Percentiles rank a stretch among this genome's conserved stretches.
Evolutionary conservation across 2,329 filamentous ascomycete species (phyloP).

Genomic region (Pseudogymnoascus sp.): DNA sequence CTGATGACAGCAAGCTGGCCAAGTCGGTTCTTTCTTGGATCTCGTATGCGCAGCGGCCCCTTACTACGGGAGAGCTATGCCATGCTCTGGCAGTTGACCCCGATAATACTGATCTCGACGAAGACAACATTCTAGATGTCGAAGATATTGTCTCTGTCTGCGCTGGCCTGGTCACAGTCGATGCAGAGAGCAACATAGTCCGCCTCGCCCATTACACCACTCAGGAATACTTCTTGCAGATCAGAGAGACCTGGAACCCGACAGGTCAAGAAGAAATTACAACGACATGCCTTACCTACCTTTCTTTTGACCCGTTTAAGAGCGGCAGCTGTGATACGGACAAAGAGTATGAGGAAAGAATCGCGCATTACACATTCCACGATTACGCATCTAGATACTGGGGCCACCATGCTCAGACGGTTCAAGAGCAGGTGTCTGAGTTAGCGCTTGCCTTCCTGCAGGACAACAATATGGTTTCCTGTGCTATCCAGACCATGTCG

Average conservation of each 20-base stretch:
- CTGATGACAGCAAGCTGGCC: not conserved
- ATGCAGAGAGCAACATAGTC: constrained; percentile 20
- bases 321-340: not conserved
- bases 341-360: not conserved
- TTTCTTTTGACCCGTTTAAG: not conserved
- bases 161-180: constrained; percentile 21
- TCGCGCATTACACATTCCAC: not conserved
- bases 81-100: not conserved
- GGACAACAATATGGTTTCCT: not conserved
- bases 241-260: not conserved
- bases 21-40: constrained; percentile 1
- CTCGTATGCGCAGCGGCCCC: not conserved
- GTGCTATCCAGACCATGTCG: not conserved
- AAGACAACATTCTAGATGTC: not conserved
- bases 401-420: not conserved
- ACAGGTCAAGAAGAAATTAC: not conserved
- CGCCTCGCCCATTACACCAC: constrained; percentile 22
- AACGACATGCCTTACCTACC: not conserved
- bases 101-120: not conserved
- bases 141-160: constrained; percentile 19
- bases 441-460: not conserved
- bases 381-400: not conserved
- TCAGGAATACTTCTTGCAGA: constrained; percentile 21
- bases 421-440: not conserved
- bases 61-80: not conserved